Percentiles rank a stretch among this genome's conserved stretches.
Conservation (phyloP, 345 rosid genomes). For the Chamaenerion angustifolium region DNA sequence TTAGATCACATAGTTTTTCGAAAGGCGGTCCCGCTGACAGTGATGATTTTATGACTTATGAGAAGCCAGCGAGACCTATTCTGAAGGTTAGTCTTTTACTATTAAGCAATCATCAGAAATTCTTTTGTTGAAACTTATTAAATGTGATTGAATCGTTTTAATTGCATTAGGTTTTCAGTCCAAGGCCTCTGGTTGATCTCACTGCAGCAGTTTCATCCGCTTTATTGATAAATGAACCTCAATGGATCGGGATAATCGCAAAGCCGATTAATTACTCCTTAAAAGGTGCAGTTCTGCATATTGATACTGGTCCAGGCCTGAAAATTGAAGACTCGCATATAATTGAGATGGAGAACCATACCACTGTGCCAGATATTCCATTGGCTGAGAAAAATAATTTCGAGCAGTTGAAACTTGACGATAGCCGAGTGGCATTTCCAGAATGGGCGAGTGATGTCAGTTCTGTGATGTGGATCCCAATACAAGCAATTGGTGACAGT, state of each 20-base stretch:
- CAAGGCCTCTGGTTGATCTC: constrained; percentile 94
- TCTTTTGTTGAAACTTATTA: background rate
- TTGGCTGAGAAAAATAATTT: constrained; percentile 27
- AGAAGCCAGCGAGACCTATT: constrained; percentile 85
- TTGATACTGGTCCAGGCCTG: constrained; percentile 96
- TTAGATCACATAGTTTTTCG: constrained; percentile 93
- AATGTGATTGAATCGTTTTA: constrained; percentile 6
- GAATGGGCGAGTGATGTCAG: constrained; percentile 72
- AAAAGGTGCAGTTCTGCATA: constrained; percentile 70
- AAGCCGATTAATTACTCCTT: constrained; percentile 72
- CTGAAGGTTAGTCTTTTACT: constrained; percentile 46
- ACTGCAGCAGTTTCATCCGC: constrained; percentile 78
- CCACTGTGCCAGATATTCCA: constrained; percentile 18
- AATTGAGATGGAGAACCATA: constrained; percentile 75
- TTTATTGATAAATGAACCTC: constrained; percentile 78
- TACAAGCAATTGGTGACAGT: constrained; percentile 57
- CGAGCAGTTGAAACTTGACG: constrained; percentile 42
- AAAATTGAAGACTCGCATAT: constrained; percentile 56
- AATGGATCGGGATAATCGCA: constrained; percentile 78
- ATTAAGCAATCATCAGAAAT: constrained; percentile 7
- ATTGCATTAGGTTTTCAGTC: constrained; percentile 56
- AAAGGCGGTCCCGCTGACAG: constrained; percentile 90
- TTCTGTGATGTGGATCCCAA: constrained; percentile 86
- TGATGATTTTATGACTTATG: constrained; percentile 96
- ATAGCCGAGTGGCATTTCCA: constrained; percentile 63